Percentiles rank a stretch among this genome's conserved stretches.
phyloP scores from a whole-genome alignment of 306 rosid genomes.

The Lupinus albus region DNA sequence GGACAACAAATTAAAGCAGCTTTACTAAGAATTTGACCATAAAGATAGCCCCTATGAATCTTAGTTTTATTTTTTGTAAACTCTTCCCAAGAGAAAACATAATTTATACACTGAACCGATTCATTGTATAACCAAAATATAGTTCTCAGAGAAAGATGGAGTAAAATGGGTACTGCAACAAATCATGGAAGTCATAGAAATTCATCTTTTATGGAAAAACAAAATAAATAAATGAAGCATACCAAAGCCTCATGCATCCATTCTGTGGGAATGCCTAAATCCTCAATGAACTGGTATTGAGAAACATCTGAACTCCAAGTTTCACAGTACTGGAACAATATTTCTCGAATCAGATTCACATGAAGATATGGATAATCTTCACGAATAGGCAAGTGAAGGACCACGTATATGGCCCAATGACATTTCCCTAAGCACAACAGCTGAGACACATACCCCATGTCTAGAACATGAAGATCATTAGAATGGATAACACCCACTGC shows the following conservation, averaged over 20 bases:
- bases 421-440: constrained; percentile 79
- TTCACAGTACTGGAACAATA: constrained; percentile 92
- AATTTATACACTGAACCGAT: constrained; percentile 8
- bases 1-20: constrained; percentile 9
- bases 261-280: constrained; percentile 77
- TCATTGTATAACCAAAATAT: constrained; percentile 9
- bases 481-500: constrained; percentile 81
- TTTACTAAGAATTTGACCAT: constrained; percentile 12
- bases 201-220: neutral
- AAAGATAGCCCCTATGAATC: neutral
- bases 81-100: constrained; percentile 27
- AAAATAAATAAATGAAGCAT: constrained; percentile 36
- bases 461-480: constrained; percentile 88
- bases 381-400: constrained; percentile 75
- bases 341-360: constrained; percentile 81
- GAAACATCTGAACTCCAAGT: constrained; percentile 84
- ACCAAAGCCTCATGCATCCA: constrained; percentile 99
- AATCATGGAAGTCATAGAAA: constrained; percentile 17
- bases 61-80: neutral
- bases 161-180: constrained; percentile 27
- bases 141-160: neutral
- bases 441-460: constrained; percentile 85
- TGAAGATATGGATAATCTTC: constrained; percentile 88
- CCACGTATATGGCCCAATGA: constrained; percentile 98
- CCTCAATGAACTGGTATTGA: constrained; percentile 77